Conservation (phyloP, 1,284 basidiomycete genomes). For the Porodaedalea pini region DNA sequence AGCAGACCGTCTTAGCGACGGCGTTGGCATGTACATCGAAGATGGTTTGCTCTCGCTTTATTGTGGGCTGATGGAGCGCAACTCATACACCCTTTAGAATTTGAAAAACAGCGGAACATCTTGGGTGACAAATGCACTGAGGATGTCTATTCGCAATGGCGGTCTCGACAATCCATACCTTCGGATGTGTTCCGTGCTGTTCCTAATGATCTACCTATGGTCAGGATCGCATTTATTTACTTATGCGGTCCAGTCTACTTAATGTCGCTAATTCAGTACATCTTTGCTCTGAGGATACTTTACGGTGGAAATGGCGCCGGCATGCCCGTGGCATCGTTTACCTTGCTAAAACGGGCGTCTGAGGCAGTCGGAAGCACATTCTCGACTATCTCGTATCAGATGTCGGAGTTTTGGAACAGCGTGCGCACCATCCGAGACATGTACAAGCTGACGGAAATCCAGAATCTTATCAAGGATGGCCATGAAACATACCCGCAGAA, state of each 20-base stretch:
- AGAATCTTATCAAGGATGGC: constrained; percentile 18
- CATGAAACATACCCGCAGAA: constrained; percentile 12
- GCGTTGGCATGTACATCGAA: constrained; percentile 1
- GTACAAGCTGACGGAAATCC: constrained; percentile 9
- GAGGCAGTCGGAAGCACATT: background rate
- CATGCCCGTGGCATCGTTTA: background rate
- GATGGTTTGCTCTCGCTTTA: background rate
- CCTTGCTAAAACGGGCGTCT: background rate
- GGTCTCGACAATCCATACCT: too few relatives aligned
- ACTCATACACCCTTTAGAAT: background rate
- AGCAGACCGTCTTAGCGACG: constrained; percentile 8
- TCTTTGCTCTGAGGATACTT: too few relatives aligned
- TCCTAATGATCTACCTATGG: too few relatives aligned
- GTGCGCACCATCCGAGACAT: constrained; percentile 13
- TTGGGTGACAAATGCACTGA: constrained; percentile 1
- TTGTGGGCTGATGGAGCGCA: background rate
- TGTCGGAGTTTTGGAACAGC: background rate
- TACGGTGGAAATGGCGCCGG: too few relatives aligned
- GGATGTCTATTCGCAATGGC: background rate
- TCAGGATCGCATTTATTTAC: too few relatives aligned
- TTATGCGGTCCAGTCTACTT: too few relatives aligned
- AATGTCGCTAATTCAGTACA: too few relatives aligned
- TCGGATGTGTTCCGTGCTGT: too few relatives aligned
- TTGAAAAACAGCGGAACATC: background rate
- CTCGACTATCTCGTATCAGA: background rate